Percentiles rank a stretch among this genome's conserved stretches.
These are phyloP conservation scores for Astrocystis sublimbata DNA, from an alignment of 495 filamentous ascomycete genomes.

Conservation along the genomic window DNA sequence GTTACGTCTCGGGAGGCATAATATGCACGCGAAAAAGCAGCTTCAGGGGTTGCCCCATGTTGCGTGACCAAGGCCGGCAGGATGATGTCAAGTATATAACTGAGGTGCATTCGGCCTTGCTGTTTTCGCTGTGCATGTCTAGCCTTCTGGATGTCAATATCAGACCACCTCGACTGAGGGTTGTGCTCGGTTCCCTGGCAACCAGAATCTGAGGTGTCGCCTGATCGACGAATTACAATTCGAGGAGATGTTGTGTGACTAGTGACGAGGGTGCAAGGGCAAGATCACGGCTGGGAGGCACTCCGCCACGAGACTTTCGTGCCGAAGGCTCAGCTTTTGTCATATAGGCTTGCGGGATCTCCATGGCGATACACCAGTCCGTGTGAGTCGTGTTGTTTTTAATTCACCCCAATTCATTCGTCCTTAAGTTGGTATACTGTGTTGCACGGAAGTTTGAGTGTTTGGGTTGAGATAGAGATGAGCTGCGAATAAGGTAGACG, in stretches of 20 bases:
- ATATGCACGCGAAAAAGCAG: slow-evolving; percentile 5
- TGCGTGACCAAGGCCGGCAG: slow-evolving; percentile 6
- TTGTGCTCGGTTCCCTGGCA: slow-evolving; percentile 4
- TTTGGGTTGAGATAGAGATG: background rate
- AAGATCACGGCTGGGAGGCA: background rate
- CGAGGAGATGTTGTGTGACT: slow-evolving; percentile 7
- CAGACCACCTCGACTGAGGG: slow-evolving; percentile 1
- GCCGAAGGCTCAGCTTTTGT: background rate
- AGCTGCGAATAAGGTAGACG: background rate
- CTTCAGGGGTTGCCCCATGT: slow-evolving; percentile 1
- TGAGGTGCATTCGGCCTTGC: background rate
- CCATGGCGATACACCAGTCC: background rate
- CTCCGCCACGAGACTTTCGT: background rate
- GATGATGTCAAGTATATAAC: slow-evolving; percentile 10
- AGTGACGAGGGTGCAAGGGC: background rate
- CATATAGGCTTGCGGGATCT: background rate
- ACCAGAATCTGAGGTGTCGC: background rate
- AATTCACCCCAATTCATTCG: background rate
- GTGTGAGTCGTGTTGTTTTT: background rate
- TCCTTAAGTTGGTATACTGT: background rate
- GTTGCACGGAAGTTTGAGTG: background rate
- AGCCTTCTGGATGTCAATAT: background rate
- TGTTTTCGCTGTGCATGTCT: slow-evolving; percentile 8
- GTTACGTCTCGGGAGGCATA: slow-evolving; percentile 9
- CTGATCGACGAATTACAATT: background rate